These are phyloP conservation scores for Juglanconis sp. DNA, from an alignment of 2,329 filamentous ascomycete genomes.

Conservation along the genomic window DNA sequence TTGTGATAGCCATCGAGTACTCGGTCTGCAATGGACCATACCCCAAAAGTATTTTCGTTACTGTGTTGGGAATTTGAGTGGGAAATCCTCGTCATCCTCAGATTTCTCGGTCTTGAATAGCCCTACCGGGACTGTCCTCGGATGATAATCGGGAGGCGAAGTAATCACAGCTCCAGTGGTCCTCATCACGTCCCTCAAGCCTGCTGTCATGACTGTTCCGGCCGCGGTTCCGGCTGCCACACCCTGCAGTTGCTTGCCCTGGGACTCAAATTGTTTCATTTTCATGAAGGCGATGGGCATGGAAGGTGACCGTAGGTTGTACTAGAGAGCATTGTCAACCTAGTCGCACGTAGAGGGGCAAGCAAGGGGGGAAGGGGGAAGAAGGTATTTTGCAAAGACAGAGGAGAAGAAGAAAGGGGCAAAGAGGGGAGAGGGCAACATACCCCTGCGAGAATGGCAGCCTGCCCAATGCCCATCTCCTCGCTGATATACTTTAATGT, in stretches of 20 bases:
- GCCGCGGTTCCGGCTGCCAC: constrained; percentile 13
- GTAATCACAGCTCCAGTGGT: constrained; percentile 2
- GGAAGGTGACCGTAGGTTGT: constrained; percentile 13
- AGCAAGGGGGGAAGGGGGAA: not conserved
- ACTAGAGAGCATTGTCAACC: not conserved
- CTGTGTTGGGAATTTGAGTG: not conserved
- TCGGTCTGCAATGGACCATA: not conserved
- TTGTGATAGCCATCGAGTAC: not conserved
- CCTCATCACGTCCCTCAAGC: constrained; percentile 3
- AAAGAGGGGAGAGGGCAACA: not conserved
- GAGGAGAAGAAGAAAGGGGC: not conserved
- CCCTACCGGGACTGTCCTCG: not conserved
- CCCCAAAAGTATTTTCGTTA: not conserved
- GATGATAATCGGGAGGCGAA: not conserved
- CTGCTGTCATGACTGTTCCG: constrained; percentile 10
- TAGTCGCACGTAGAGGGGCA: too few species aligned
- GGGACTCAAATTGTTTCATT: constrained; percentile 16
- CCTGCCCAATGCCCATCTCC: constrained; percentile 19
- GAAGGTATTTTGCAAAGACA: not conserved
- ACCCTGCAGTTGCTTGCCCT: constrained; percentile 11
- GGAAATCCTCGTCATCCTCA: not conserved
- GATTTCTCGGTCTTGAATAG: not conserved
- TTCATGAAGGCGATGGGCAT: constrained; percentile 19
- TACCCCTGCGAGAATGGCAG: constrained; percentile 15
- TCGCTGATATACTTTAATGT: constrained; percentile 16